Percentiles rank a stretch among this genome's conserved stretches.
Evolutionary conservation across 331 rosid genomes (phyloP).

Genomic region (Rhamnella rubrinervis): DNA sequence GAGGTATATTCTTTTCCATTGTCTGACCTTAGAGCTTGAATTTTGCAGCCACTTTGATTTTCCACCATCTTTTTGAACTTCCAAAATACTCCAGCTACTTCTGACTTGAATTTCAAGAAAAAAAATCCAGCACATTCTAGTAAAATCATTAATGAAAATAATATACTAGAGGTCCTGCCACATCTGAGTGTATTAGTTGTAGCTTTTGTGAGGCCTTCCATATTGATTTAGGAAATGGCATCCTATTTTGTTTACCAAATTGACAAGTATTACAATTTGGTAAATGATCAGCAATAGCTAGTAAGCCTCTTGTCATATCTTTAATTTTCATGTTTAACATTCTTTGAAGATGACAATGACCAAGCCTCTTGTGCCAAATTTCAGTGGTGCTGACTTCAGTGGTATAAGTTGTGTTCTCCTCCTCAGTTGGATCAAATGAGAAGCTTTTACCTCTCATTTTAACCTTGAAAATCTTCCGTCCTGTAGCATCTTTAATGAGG

Average conservation of each 20-base stretch:
- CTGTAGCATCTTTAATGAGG: too few species aligned
- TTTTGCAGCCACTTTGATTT: slow-evolving; percentile 1
- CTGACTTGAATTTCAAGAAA: too few species aligned
- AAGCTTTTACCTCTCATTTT: too few species aligned
- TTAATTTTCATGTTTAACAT: neutral
- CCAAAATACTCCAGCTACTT: neutral
- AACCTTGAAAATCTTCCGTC: too few species aligned
- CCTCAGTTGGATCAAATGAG: too few species aligned
- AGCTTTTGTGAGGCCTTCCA: slow-evolving; percentile 9
- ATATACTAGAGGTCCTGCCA: neutral
- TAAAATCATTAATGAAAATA: neutral
- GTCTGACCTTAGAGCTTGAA: slow-evolving; percentile 7
- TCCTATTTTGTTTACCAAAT: slow-evolving; percentile 3
- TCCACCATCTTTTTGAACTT: slow-evolving; percentile 10
- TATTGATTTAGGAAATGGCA: neutral
- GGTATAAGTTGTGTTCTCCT: neutral
- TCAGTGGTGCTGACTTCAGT: neutral
- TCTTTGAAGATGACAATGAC: slow-evolving; percentile 10
- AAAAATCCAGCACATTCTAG: too few species aligned
- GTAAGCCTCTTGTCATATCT: neutral
- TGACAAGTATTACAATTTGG: slow-evolving; percentile 8
- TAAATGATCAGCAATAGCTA: neutral
- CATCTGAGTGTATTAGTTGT: slow-evolving; percentile 12
- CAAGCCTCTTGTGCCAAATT: slow-evolving; percentile 14
- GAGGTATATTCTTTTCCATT: slow-evolving; percentile 13